A percentile compares a stretch with the other conserved stretches of the same genome.
Evolutionary conservation across 495 filamentous ascomycete genomes (phyloP).

Genomic region (Bombardia bombarda): DNA sequence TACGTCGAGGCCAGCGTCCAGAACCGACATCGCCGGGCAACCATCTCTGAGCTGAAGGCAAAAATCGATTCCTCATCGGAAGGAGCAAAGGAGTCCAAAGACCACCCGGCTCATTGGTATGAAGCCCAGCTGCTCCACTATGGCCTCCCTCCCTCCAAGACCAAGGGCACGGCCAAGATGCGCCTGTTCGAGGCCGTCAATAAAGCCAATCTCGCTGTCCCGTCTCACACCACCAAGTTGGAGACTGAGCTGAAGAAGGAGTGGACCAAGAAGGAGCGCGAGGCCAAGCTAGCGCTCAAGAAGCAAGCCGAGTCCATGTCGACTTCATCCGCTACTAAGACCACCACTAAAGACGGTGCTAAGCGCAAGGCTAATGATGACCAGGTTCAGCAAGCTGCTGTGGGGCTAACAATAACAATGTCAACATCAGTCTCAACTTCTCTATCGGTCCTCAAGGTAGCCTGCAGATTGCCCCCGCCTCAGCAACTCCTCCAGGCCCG

Average conservation of each 20-base stretch:
- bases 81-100: slow-evolving; percentile 26
- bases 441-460: slow-evolving; percentile 7
- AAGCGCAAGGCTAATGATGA: slow-evolving; percentile 27
- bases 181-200: slow-evolving; percentile 45
- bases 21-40: slow-evolving; percentile 44
- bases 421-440: slow-evolving; percentile 9
- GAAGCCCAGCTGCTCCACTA: slow-evolving; percentile 53
- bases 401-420: background rate
- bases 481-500: background rate
- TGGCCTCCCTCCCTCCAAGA: slow-evolving; percentile 43
- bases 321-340: background rate
- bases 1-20: slow-evolving; percentile 38
- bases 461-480: slow-evolving; percentile 6
- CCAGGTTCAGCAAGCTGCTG: background rate
- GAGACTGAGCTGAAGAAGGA: slow-evolving; percentile 48
- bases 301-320: slow-evolving; percentile 2
- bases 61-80: slow-evolving; percentile 34
- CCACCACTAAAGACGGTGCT: background rate
- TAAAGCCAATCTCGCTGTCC: slow-evolving; percentile 34
- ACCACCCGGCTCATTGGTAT: slow-evolving; percentile 48
- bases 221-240: slow-evolving; percentile 30
- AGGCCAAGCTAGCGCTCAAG: slow-evolving; percentile 32
- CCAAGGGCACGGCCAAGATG: slow-evolving; percentile 49
- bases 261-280: slow-evolving; percentile 37
- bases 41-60: slow-evolving; percentile 35